Conservation (phyloP, 163 green algal species). For the Prototheca cutis region DNA sequence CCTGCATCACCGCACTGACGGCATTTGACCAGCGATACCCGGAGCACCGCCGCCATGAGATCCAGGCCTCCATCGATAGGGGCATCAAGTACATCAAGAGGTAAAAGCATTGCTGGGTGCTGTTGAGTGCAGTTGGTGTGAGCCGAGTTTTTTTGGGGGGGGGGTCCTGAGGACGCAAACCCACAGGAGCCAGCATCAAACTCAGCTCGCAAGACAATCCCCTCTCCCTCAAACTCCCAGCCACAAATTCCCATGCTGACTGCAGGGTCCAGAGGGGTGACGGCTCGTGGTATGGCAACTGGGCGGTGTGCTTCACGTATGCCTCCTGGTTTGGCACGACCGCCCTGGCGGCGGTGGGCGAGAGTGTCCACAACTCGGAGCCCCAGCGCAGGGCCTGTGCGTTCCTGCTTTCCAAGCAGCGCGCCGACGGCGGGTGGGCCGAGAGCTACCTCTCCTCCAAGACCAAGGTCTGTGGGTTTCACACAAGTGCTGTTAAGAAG, state of each 20-base stretch:
- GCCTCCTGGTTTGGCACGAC: conserved; percentile 88
- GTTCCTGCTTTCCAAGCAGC: conserved; percentile 62
- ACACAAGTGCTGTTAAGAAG: too few species aligned
- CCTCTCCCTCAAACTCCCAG: too few species aligned
- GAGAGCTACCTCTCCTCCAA: conserved; percentile 96
- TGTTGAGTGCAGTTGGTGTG: too few species aligned
- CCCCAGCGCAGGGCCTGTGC: conserved; percentile 23
- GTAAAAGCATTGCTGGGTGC: too few species aligned
- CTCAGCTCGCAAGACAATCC: too few species aligned
- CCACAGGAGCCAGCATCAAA: too few species aligned
- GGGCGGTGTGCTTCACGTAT: conserved; percentile 99
- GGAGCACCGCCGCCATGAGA: conserved; percentile 11
- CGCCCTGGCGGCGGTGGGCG: conserved; percentile 61
- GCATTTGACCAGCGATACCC: conserved; percentile 49
- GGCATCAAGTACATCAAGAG: conserved; percentile 62
- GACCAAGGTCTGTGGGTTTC: too few species aligned
- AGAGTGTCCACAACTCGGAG: conserved; percentile 38
- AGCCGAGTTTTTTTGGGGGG: too few species aligned
- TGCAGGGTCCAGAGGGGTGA: conserved; percentile 75
- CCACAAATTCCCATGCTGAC: too few species aligned
- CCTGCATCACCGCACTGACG: conserved; percentile 82
- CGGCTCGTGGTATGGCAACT: conserved; percentile 95
- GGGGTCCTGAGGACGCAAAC: too few species aligned
- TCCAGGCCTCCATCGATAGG: conserved; percentile 15
- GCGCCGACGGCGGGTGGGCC: conserved; percentile 84